Percentiles rank a stretch among this genome's conserved stretches.
These are phyloP conservation scores for Puccinia triticina DNA, from an alignment of 1,284 basidiomycete genomes.

Conservation along the genomic window DNA sequence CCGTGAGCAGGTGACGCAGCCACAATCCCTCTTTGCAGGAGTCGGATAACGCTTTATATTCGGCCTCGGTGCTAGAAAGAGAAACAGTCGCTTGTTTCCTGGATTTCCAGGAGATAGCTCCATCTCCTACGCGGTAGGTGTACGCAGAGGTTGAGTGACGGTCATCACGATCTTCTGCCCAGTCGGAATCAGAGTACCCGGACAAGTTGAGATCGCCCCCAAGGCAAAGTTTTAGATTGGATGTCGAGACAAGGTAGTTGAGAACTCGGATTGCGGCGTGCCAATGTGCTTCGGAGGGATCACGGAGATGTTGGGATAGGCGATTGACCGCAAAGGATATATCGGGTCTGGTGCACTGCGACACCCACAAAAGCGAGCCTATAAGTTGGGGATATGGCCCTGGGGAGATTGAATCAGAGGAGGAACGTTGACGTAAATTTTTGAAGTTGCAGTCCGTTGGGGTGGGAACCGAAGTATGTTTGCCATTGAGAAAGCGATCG, in stretches of 20 bases:
- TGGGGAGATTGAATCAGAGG: not conserved
- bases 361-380: too few relatives aligned
- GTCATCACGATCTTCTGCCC: too few relatives aligned
- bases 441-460: constrained; percentile 3
- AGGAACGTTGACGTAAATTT: not conserved
- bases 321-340: too few relatives aligned
- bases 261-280: not conserved
- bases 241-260: not conserved
- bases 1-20: too few relatives aligned
- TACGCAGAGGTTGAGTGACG: too few relatives aligned
- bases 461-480: not conserved
- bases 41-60: too few relatives aligned
- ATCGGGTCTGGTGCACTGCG: too few relatives aligned
- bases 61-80: too few relatives aligned
- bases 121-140: not conserved
- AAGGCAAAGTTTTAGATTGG: not conserved
- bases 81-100: not conserved
- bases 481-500: not conserved
- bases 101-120: not conserved
- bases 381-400: not conserved
- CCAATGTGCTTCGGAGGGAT: too few relatives aligned
- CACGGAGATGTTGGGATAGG: too few relatives aligned
- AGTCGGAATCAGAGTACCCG: constrained; percentile 9
- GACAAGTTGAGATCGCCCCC: not conserved
- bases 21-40: too few relatives aligned